phyloP scores from a whole-genome alignment of 345 rosid species.

The Citropsis articulata region DNA sequence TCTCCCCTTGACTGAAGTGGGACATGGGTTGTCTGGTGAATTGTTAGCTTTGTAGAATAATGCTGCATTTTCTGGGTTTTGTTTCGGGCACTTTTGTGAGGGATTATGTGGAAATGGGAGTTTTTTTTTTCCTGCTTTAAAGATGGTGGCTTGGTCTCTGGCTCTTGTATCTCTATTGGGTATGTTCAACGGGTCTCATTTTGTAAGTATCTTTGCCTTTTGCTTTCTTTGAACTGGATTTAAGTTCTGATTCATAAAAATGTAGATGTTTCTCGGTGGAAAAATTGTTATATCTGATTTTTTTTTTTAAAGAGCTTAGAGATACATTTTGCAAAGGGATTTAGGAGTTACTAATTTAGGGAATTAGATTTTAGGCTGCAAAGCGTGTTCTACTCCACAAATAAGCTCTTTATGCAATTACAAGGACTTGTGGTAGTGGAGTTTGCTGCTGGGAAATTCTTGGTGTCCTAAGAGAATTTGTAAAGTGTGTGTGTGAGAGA shows the following conservation, averaged over 20 bases:
- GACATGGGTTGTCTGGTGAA: neutral
- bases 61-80: conserved; percentile 26
- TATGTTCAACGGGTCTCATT: neutral
- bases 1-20: neutral
- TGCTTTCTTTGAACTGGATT: neutral
- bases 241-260: neutral
- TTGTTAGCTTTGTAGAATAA: conserved; percentile 14
- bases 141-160: conserved; percentile 1
- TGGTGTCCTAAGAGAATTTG: no score
- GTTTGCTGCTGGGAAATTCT: neutral
- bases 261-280: neutral
- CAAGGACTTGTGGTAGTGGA: neutral
- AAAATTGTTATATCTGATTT: neutral
- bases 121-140: neutral
- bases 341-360: neutral
- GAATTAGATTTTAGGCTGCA: neutral
- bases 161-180: neutral
- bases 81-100: conserved; percentile 18
- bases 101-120: neutral
- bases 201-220: neutral
- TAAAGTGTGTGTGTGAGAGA: neutral
- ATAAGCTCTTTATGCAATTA: neutral
- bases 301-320: neutral
- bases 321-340: neutral
- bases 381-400: neutral